Base-by-base conservation (phyloP, 2,329 filamentous ascomycete genomes). In the Neofusicoccum umdonicola region DNA sequence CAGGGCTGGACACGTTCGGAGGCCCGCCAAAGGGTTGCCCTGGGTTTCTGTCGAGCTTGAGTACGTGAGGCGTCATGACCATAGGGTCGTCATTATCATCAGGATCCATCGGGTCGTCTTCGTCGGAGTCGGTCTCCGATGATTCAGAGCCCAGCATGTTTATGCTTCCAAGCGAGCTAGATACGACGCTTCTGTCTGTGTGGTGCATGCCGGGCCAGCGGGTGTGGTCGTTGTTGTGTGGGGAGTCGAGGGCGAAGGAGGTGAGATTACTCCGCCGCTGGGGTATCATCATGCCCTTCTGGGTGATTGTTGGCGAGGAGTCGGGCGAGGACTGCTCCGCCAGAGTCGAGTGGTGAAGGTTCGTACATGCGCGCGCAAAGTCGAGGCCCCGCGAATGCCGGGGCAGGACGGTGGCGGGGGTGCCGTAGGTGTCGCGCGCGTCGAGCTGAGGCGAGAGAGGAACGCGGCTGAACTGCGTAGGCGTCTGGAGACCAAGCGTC, bases 261-360 rank as follows among this genome's bases (percentile, higher is more conserved):
- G 77, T 71, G 64, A 77, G 70, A 70, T 77, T 76, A 9, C 74
- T 76, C 61, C 83, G 85, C 60, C 85, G 80, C 44, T 81, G 78
- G 3, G 87, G 86, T 62, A 88, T 88, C 65, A 81, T 82, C 73
- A 88, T 82, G 2, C 83, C 84, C 67, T 90, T 87, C 45, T 89
- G 88, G 61, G 88, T 88, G 63, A 95, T 89, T 12, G 90, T 93
- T 0, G 95, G 95, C 0, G 93, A 97, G 0, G 92, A 95, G 75
- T 96, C 93, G 3, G 93, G 93, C 4, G 91, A 95, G 0, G 91
- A 90, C 75, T 90, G 87, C 70, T 97, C 92, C 64, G 94, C 93
- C 8, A 98, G 85, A 0, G 91, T 98, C 15, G 94, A 97, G 77
- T 98, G 95, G 78, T 98, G 95, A 22, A 99, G 83, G 74, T 93